Percentiles rank a stretch among this genome's conserved stretches.
phyloP scores from a whole-genome alignment of 805 yeast species.

The Lipomyces chichibuensis region DNA sequence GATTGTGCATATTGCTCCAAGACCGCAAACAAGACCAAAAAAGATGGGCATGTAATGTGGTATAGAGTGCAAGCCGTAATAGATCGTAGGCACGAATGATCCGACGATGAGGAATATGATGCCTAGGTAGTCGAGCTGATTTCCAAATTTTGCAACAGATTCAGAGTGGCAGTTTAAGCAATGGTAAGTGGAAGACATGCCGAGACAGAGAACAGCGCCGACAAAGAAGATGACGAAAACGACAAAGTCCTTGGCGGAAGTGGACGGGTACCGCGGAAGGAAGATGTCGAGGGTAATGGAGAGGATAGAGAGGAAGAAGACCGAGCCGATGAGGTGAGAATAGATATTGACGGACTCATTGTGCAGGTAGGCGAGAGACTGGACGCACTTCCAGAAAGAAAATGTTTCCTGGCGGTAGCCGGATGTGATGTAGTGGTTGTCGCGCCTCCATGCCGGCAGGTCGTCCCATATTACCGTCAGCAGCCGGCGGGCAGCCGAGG shows the following conservation, averaged over 20 bases:
- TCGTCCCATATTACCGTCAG: conserved; percentile 52
- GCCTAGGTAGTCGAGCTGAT: conserved; percentile 75
- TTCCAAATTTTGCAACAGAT: conserved; percentile 57
- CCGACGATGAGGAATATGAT: conserved; percentile 69
- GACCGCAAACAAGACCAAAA: conserved; percentile 52
- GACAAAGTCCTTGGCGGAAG: conserved; percentile 51
- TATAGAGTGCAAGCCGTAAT: conserved; percentile 51
- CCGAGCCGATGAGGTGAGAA: conserved; percentile 55
- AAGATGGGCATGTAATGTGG: conserved; percentile 39
- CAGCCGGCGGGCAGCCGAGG: conserved; percentile 9
- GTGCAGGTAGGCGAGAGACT: conserved; percentile 59
- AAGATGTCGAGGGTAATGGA: conserved; percentile 26
- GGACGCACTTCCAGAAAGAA: conserved; percentile 52
- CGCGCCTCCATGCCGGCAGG: conserved; percentile 72
- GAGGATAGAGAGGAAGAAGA: conserved; percentile 33
- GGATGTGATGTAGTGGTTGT: conserved; percentile 64
- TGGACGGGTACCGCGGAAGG: conserved; percentile 39
- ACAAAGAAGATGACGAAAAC: conserved; percentile 58
- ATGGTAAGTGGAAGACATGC: conserved; percentile 69
- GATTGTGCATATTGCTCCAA: conserved; percentile 65
- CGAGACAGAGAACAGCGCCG: conserved; percentile 63
- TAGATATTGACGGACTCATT: conserved; percentile 76
- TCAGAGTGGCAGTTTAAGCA: conserved; percentile 68
- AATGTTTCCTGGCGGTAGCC: conserved; percentile 66
- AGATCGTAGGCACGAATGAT: conserved; percentile 58